Base-by-base conservation (phyloP, 257 asterid genomes). In the Petrea volubilis region DNA sequence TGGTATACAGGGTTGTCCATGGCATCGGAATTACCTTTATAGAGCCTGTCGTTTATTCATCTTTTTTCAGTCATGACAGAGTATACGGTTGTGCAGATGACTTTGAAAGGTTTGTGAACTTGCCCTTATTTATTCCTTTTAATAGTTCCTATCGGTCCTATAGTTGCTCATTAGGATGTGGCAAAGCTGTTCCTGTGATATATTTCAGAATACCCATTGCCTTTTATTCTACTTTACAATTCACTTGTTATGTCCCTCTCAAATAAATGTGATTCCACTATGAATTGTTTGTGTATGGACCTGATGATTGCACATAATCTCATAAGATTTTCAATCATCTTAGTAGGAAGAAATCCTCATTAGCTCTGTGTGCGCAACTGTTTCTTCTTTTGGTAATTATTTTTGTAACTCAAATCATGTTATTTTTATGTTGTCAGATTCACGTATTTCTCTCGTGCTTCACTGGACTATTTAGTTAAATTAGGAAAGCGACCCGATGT, bases 11-110 rank as follows among this genome's bases (percentile, higher is more conserved):
- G 91, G 91, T 89, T 56, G 84, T 89, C 76, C 47, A 61, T 65
- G 96, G 96, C 78, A 89, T 91, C 75, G 96, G 83, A 77, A 93
- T 91, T 61, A 87, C 95, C 82, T 87, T 91, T 70, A 83, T 91
- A 78, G 81, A 91, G 70, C 97, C 96, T 66, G 53, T 89, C 62
- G 58, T 84, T 77, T 84, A 89, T 82, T 87, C 97, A 31, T 79
- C 93, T 27, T 80, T 89, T 38, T 91, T 91, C 74, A 83, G 81
- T 85, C 86, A 75, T 0, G 88, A 84, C 51, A 80, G 70, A 73
- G 83, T 89, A 52, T 91, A 89, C 49, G 96, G 97, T 69, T 83
- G 55, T 77, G 38, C 87, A 73, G 80, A 89, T 74, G 97, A 91
- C 75, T 87, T 91, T 65, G 96, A 91, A 78, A 84, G 96, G 97